Evolutionary conservation across 139 green algal genomes (phyloP), one percentile per base, ranked within the genome.

Genomic region (Volvox africanus): DNA sequence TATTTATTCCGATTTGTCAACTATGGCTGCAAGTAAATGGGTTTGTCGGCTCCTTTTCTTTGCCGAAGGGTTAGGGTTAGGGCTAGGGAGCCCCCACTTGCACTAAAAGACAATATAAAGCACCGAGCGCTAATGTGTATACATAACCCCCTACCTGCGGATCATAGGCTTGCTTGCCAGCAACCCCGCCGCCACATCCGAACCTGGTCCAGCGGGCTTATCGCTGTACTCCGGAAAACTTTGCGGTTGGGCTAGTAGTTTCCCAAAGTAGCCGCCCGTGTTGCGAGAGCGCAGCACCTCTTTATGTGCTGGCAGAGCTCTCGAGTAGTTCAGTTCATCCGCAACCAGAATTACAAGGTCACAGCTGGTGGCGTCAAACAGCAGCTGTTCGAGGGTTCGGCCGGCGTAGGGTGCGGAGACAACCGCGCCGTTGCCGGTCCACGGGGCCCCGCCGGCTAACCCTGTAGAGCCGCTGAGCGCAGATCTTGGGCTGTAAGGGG

Each of bases 241-340:
- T 2, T 12, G 16, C 1, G 87, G 76, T 61, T 86, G 33, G 9
- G 61, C 76, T 19, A 91, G 61, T 26, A 85, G 33, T 2, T 61
- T 76, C 33, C 61, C 76, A 30, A 91, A 91, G 76, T 86, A 91
- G 55, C 87, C 87, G 76, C 87, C 87, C 1, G 76, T n/a, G 55
- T 86, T 86, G 55, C 87, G 87, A 9, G 61, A 2, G 0, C 76
- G 61, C 50, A 86, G 76, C 32, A 91, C 76, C 3, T 91, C 87
- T 28, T 79, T 77, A 62, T 91, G 87, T 17, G 82, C 76, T 6
- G 87, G 87, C 35, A 91, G 22, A 1, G 61, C 33, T 1, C 76
- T 61, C 9, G 61, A 17, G 20, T 68, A 69, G 2, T 50, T 33
- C 12, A 28, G 33, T n/a, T 85, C 76, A 36, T 91, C 87, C 61